phyloP scores from a whole-genome alignment of 495 filamentous ascomycete species.

The Talaromyces adpressus region DNA sequence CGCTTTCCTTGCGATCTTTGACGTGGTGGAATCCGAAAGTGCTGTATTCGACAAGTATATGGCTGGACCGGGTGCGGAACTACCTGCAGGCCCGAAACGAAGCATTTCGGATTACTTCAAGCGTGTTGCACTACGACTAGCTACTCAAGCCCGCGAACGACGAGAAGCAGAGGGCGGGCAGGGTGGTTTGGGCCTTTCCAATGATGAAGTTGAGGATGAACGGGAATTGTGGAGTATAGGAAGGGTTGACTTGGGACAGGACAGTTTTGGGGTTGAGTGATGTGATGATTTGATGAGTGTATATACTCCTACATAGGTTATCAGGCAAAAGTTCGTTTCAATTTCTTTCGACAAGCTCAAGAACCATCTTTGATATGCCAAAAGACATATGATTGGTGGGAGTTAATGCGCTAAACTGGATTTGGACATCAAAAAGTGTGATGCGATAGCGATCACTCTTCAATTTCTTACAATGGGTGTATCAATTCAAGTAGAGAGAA shows the following conservation, averaged over 20 bases:
- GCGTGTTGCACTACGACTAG: slow-evolving; percentile 75
- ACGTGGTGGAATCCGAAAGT: slow-evolving; percentile 76
- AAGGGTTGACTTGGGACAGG: slow-evolving; percentile 74
- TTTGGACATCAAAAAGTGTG: background rate
- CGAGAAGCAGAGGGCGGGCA: slow-evolving; percentile 84
- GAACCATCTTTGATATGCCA: background rate
- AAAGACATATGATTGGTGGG: background rate
- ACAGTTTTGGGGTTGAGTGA: slow-evolving; percentile 40
- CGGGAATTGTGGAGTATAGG: slow-evolving; percentile 94
- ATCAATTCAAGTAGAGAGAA: background rate
- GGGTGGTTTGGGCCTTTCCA: slow-evolving; percentile 74
- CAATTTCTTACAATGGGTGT: background rate
- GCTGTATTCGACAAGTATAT: slow-evolving; percentile 92
- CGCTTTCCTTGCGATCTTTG: slow-evolving; percentile 90
- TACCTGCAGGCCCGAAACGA: slow-evolving; percentile 66
- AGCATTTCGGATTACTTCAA: slow-evolving; percentile 98
- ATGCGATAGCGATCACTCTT: background rate
- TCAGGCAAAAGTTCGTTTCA: background rate
- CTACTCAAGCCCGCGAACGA: slow-evolving; percentile 75
- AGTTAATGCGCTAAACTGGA: background rate
- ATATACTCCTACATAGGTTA: background rate
- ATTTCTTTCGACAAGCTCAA: background rate
- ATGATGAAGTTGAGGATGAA: slow-evolving; percentile 89
- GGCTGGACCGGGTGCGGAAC: slow-evolving; percentile 47
- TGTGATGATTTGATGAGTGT: background rate